Conservation (phyloP, 768 basidiomycete genomes). For the Arthromyces matolae region DNA sequence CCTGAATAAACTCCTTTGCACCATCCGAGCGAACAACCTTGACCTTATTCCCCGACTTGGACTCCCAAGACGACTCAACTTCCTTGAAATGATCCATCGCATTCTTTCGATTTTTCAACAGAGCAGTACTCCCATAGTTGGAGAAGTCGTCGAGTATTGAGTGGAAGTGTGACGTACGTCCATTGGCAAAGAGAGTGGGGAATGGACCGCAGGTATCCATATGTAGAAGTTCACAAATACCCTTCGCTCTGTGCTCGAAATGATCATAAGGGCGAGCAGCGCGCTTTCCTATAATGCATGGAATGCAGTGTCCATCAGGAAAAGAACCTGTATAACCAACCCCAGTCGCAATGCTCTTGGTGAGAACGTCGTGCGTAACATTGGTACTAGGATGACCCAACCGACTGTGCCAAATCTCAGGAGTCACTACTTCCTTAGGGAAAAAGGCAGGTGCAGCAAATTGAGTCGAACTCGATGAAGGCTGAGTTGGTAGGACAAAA, state of each 20-base stretch:
- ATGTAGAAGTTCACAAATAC: too few species aligned
- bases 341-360: neutral
- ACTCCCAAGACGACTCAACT: neutral
- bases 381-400: neutral
- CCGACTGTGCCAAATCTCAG: neutral
- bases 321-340: neutral
- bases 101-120: neutral
- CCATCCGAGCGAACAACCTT: neutral
- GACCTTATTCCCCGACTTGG: neutral
- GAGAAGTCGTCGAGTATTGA: neutral
- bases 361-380: neutral
- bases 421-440: too few species aligned
- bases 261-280: neutral
- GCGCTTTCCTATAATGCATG: neutral
- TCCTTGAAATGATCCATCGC: neutral
- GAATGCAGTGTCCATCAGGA: too few species aligned
- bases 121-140: neutral
- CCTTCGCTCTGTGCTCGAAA: neutral
- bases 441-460: neutral
- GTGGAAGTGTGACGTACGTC: neutral
- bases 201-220: neutral
- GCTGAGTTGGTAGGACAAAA: neutral
- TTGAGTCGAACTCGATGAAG: neutral
- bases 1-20: too few species aligned
- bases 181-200: neutral